Conservation (phyloP, 805 yeast species). For the Wickerhamomyces tratensis region DNA sequence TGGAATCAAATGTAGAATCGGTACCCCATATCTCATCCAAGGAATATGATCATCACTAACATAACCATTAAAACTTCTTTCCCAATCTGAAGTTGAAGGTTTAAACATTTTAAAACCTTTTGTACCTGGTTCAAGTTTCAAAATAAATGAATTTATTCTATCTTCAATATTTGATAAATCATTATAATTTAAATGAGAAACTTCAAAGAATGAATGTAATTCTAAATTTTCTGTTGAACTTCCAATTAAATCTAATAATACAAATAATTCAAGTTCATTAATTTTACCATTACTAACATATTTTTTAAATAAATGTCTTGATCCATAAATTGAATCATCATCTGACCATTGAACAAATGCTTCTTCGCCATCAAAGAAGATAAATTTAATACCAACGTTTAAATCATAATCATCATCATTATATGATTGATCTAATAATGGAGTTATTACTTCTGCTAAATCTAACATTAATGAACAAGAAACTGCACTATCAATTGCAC, state of each 20-base stretch:
- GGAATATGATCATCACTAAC: constrained; percentile 49
- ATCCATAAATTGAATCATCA: constrained; percentile 46
- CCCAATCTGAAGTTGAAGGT: not conserved
- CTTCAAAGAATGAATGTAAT: constrained; percentile 31
- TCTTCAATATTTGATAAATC: constrained; percentile 27
- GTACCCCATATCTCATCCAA: constrained; percentile 34
- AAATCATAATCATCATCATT: constrained; percentile 8
- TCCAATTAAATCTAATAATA: constrained; percentile 40
- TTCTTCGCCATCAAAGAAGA: constrained; percentile 57
- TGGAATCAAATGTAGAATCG: constrained; percentile 45
- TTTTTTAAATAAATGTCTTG: constrained; percentile 34
- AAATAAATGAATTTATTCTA: constrained; percentile 4
- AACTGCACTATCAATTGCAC: constrained; percentile 52
- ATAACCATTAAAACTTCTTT: constrained; percentile 6
- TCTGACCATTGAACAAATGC: constrained; percentile 44
- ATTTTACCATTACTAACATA: constrained; percentile 23
- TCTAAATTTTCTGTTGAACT: constrained; percentile 21
- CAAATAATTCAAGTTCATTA: constrained; percentile 31
- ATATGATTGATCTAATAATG: constrained; percentile 8
- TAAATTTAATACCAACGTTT: constrained; percentile 31
- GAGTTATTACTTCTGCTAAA: constrained; percentile 21
- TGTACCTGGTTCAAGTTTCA: not conserved
- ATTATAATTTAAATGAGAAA: constrained; percentile 28
- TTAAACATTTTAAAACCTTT: too few relatives aligned
- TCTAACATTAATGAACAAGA: constrained; percentile 45